phyloP scores from a whole-genome alignment of 1,284 basidiomycete species.

The Entoloma clypeatum region DNA sequence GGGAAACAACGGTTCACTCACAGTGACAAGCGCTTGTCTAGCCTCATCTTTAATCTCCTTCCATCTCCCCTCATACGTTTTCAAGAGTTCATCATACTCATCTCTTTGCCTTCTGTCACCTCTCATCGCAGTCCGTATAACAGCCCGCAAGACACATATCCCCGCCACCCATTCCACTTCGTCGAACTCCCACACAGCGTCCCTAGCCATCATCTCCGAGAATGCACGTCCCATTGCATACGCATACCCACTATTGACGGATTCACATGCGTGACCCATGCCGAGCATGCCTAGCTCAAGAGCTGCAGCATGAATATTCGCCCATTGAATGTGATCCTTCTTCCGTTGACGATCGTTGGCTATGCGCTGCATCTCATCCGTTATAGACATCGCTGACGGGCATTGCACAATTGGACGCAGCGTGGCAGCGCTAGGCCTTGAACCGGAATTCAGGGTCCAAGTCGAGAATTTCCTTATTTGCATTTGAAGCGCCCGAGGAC shows the following conservation, averaged over 20 bases:
- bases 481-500: slow-evolving; percentile 49
- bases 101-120: slow-evolving; percentile 39
- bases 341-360: slow-evolving; percentile 51
- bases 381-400: slow-evolving; percentile 30
- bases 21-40: slow-evolving; percentile 52
- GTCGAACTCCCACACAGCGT: slow-evolving; percentile 57
- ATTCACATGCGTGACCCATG: slow-evolving; percentile 30
- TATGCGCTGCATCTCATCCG: slow-evolving; percentile 57
- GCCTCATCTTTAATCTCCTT: slow-evolving; percentile 63
- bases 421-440: slow-evolving; percentile 15
- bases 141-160: slow-evolving; percentile 47
- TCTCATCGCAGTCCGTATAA: slow-evolving; percentile 47
- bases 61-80: slow-evolving; percentile 54
- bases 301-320: slow-evolving; percentile 55
- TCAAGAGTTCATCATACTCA: slow-evolving; percentile 48
- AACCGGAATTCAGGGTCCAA: slow-evolving; percentile 38
- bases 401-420: slow-evolving; percentile 15
- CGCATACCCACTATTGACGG: slow-evolving; percentile 35
- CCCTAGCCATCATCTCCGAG: slow-evolving; percentile 52
- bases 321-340: slow-evolving; percentile 59
- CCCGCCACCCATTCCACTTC: slow-evolving; percentile 65
- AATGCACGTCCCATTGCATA: slow-evolving; percentile 42
- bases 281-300: slow-evolving; percentile 48
- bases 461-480: slow-evolving; percentile 50
- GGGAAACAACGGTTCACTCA: slow-evolving; percentile 24